Evolutionary conservation across 257 asterid species (phyloP), one percentile per base, ranked within the genome.

Genomic region (Salvia hispanica): DNA sequence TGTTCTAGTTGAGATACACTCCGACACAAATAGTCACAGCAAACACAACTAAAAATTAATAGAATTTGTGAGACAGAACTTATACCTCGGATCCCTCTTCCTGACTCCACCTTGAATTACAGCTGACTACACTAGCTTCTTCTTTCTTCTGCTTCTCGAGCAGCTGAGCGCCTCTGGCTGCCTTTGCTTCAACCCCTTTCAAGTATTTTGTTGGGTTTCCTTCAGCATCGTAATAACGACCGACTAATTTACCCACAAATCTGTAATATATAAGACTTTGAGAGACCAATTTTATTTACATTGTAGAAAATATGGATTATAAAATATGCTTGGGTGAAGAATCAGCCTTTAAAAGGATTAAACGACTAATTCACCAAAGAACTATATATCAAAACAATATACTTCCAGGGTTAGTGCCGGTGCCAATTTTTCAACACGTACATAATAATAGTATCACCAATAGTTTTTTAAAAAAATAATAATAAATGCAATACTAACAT

Each of bases 101-200:
- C 72, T 90, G 96, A 72, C 97, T 90, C 96, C 96, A 90, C 74
- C 73, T 88, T 44, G 98, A 92, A 67, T 88, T 92, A 76, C 98
- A 92, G 81, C 84, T 84, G 60, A 88, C 77, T 25, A 85, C 64
- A 77, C 86, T 85, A 37, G 89, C 96, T 77, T 92, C 97, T 77
- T 92, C 96, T 9, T 7, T 69, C 82, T 92, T 90, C 76, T 90
- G 97, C 64, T 90, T 90, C 74, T 88, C 96, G 73, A 90, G 85
- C 72, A 89, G 80, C 72, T 89, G 96, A 48, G 98, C 88, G 9
- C 96, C 98, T 84, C 98, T 85, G 18, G 96, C 97, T 0, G 95
- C 95, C 82, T 90, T 92, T 53, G 92, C 88, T 79, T 92, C 98
- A 33, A 77, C 87, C 67, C 97, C 98, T 83, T 88, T 90, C 72